Percentiles rank a stretch among this genome's conserved stretches.
These are phyloP conservation scores for Samsoniella hepiali DNA, from an alignment of 2,329 filamentous ascomycete species.

Conservation along the genomic window DNA sequence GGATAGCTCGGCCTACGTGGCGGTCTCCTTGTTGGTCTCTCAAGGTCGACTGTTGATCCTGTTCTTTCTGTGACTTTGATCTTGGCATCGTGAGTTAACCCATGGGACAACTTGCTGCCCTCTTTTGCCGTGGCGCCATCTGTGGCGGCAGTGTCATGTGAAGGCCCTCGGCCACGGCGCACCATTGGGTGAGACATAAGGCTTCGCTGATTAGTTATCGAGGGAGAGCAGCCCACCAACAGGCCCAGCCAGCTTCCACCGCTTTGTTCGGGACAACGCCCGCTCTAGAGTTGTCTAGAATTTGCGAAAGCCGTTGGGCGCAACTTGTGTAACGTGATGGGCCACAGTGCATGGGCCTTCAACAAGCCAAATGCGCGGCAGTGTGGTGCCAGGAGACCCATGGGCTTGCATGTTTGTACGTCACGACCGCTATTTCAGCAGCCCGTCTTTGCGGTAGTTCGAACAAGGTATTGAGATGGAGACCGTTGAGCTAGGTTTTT, in stretches of 20 bases:
- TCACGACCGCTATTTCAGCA: not conserved
- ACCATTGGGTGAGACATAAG: not conserved
- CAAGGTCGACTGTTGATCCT: not conserved
- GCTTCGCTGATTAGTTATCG: not conserved
- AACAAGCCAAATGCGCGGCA: not conserved
- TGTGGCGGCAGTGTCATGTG: not conserved
- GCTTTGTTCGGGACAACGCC: not conserved
- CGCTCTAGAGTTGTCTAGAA: not conserved
- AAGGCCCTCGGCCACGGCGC: not conserved
- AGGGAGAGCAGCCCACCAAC: not conserved
- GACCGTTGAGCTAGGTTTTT: not conserved
- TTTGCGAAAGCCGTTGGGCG: not conserved
- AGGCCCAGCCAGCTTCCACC: not conserved
- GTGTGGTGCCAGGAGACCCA: not conserved
- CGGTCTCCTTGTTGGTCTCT: not conserved
- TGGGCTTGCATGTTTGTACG: not conserved
- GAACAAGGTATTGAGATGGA: not conserved
- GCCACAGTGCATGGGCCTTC: not conserved
- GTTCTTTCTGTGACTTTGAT: not conserved
- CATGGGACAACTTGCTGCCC: not conserved
- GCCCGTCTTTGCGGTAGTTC: not conserved
- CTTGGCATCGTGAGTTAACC: not conserved
- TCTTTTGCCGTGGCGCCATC: not conserved
- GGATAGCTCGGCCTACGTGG: not conserved
- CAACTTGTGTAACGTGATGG: conserved; percentile 5